phyloP scores from a whole-genome alignment of 78 protist genomes.

The Thecamonas trahens region DNA sequence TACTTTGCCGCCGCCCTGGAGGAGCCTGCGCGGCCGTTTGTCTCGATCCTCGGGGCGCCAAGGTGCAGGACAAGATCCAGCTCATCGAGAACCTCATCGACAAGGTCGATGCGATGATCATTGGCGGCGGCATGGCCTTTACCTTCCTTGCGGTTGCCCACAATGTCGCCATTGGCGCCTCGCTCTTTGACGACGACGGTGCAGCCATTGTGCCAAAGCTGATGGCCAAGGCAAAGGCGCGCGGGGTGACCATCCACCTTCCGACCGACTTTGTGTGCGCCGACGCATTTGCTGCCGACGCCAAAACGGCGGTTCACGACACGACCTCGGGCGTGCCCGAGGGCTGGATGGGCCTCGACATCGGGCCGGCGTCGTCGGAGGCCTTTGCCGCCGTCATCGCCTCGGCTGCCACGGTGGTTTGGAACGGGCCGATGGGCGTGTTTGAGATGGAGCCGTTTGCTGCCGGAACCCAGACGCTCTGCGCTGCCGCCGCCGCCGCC shows the following conservation, averaged over 20 bases:
- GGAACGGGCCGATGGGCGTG: conserved; percentile 99
- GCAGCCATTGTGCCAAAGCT: conserved; percentile 68
- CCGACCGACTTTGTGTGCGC: conserved; percentile 90
- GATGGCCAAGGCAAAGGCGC: conserved; percentile 71
- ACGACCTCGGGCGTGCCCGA: conserved; percentile 85
- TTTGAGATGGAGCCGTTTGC: conserved; percentile 88
- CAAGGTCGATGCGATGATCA: conserved; percentile 87
- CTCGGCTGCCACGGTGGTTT: conserved; percentile 78
- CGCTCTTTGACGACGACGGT: conserved; percentile 80
- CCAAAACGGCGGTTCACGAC: conserved; percentile 18
- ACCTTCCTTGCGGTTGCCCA: conserved; percentile 88
- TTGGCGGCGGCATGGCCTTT: conserved; percentile 98
- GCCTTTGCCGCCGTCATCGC: conserved; percentile 22
- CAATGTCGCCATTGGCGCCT: conserved; percentile 58
- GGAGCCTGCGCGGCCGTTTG: conserved; percentile 87
- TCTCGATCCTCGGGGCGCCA: conserved; percentile 95
- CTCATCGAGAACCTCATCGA: conserved; percentile 88
- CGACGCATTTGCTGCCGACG: conserved; percentile 60
- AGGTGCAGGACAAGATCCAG: conserved; percentile 95
- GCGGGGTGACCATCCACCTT: conserved; percentile 67
- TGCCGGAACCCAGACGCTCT: conserved; percentile 72
- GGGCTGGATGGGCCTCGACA: conserved; percentile 96
- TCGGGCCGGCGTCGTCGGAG: conserved; percentile 85
- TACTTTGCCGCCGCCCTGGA: conserved; percentile 85
- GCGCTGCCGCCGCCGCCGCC: conserved; percentile 69